phyloP scores from a whole-genome alignment of 1,284 basidiomycete genomes.

The Takashimella tepidaria region DNA sequence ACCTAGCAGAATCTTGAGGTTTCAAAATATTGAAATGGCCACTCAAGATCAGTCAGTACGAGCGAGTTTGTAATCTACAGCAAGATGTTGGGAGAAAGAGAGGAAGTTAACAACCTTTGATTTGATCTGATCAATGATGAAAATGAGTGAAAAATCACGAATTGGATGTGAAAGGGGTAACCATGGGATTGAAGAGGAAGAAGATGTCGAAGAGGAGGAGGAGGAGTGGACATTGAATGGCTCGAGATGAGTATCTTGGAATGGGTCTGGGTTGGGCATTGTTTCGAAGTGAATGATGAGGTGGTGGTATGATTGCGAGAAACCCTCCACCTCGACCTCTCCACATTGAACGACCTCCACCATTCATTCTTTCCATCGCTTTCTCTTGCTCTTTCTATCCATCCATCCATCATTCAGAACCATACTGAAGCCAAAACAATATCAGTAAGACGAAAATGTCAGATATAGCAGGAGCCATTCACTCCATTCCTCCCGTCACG shows the following conservation, averaged over 20 bases:
- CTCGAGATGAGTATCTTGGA: neutral
- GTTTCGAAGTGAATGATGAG: neutral
- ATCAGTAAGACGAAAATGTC: no score
- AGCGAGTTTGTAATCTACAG: no score
- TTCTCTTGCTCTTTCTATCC: neutral
- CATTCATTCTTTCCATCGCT: neutral
- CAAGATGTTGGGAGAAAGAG: slow-evolving; percentile 14
- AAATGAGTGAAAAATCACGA: slow-evolving; percentile 30
- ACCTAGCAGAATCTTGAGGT: slow-evolving; percentile 59
- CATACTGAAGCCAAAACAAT: no score
- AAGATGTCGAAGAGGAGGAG: neutral
- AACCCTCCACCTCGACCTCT: neutral
- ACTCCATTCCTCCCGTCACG: slow-evolving; percentile 32
- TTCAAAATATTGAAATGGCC: no score
- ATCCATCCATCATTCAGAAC: neutral
- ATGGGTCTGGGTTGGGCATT: neutral
- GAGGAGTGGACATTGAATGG: neutral
- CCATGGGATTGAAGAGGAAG: neutral
- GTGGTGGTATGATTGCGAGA: no score
- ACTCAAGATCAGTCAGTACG: no score
- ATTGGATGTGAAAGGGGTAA: neutral
- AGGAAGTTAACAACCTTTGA: slow-evolving; percentile 39
- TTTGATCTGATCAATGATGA: slow-evolving; percentile 49
- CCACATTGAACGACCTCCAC: neutral
- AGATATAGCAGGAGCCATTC: slow-evolving; percentile 20